Conservation (phyloP, 2,329 filamentous ascomycete genomes). For the Penicillium capsulatum region DNA sequence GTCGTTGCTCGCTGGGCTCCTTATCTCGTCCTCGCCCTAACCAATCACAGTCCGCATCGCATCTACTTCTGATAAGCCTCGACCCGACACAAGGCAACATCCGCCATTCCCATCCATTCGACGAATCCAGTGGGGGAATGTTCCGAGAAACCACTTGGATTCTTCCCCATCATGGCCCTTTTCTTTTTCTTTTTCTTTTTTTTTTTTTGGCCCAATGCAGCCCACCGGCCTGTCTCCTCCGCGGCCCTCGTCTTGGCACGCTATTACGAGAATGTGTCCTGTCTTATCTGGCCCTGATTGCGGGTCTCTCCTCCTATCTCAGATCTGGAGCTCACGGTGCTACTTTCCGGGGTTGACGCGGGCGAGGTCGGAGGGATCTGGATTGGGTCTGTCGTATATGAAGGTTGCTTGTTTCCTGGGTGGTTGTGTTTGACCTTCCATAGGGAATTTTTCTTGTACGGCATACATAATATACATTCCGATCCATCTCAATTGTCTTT, state of each 20-base stretch:
- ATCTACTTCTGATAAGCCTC: slow-evolving; percentile 4
- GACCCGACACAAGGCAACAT: neutral
- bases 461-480: too few relatives aligned
- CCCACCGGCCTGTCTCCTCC: too few relatives aligned
- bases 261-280: slow-evolving; percentile 16
- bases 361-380: slow-evolving; percentile 18
- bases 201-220: too few relatives aligned
- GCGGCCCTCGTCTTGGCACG: slow-evolving; percentile 1
- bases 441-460: too few relatives aligned
- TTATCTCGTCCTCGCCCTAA: slow-evolving; percentile 3
- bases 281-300: slow-evolving; percentile 17
- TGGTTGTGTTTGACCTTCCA: too few relatives aligned
- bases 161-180: too few relatives aligned
- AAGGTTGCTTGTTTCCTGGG: too few relatives aligned
- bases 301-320: slow-evolving; percentile 17
- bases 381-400: neutral
- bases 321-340: slow-evolving; percentile 9
- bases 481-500: too few relatives aligned
- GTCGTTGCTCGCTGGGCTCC: neutral
- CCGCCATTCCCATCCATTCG: neutral
- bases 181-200: too few relatives aligned
- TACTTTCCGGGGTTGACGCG: slow-evolving; percentile 6
- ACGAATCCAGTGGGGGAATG: too few relatives aligned
- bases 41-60: slow-evolving; percentile 7
- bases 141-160: too few relatives aligned